Evolutionary conservation across 2,329 filamentous ascomycete species (phyloP), one percentile per base, ranked within the genome.

Genomic region (Colletotrichum lini): DNA sequence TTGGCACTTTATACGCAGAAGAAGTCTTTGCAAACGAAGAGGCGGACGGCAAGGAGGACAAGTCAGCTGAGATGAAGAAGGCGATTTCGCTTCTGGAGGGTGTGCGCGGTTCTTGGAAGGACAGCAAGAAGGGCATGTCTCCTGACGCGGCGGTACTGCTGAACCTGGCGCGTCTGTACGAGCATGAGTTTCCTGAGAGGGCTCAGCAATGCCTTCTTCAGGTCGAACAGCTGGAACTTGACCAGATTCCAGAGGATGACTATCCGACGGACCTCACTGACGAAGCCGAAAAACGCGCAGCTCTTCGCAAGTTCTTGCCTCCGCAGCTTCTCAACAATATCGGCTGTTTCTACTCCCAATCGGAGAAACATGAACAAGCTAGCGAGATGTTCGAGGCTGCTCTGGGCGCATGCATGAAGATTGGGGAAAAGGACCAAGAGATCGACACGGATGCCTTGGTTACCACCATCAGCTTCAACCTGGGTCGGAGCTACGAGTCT

Each of bases 251-350:
- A 0, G 87, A 92, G 21, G 90, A 92, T 13, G 92, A 95, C 58
- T 86, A 87, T 30, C 91, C 92, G 0, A 82, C 88, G 35, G 87
- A 87, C 54, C 73, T 77, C 4, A 77, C 77, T 18, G 90, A 94
- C 64, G 89, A 92, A 69, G 87, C 85, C 3, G 87, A 89, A 40
- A 82, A 89, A 67, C 88, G 89, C 66, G 84, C 85, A 26, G 86
- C 87, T 18, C 86, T 97, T 38, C 91, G 95, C 65, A 93, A 95
- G 78, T 87, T 92, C 70, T 85, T 99, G 1, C 94, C 95, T 1
- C 96, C 96, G 4, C 95, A 98, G 78, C 87, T 98, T 2, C 88
- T 99, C 53, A 99, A 98, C 86, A 99, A 99, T 80, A 97, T 98
- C 79, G 96, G 94, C 6, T 98, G 95, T 81, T 98, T 98, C 82